These are phyloP conservation scores for Primulina huaijiensis DNA, from an alignment of 257 asterid genomes.

Conservation along the genomic window DNA sequence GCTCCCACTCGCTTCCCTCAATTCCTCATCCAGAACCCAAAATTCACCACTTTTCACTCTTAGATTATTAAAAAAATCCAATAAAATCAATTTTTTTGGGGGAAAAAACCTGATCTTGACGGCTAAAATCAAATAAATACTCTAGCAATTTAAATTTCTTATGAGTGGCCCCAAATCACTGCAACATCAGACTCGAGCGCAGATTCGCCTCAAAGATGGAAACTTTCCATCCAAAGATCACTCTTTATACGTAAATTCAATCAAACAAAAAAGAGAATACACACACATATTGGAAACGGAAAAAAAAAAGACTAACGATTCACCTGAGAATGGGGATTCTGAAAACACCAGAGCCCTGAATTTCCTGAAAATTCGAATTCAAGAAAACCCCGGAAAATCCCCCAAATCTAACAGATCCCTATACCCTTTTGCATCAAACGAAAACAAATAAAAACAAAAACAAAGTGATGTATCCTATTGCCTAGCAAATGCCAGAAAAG, in stretches of 20 bases:
- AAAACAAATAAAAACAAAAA: no score
- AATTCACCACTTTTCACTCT: neutral
- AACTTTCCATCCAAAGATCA: neutral
- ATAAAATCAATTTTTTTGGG: neutral
- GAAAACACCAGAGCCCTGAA: slow-evolving; percentile 38
- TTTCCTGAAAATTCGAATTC: slow-evolving; percentile 35
- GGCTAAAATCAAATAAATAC: neutral
- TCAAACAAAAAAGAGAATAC: neutral
- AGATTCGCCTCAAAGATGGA: neutral
- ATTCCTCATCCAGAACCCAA: neutral
- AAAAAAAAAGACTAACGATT: neutral
- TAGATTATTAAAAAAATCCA: neutral
- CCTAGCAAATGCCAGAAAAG: neutral
- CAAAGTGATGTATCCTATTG: no score
- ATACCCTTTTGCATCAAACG: neutral
- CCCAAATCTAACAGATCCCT: neutral
- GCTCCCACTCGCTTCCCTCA: neutral
- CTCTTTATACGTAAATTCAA: neutral
- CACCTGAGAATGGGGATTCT: slow-evolving; percentile 32
- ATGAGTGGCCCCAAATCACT: neutral
- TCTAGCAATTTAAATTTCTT: neutral
- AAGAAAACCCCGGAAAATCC: slow-evolving; percentile 23
- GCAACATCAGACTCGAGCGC: neutral
- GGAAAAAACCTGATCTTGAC: neutral
- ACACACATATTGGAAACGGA: neutral